Conservation (phyloP, 208 protist genomes). For the Trypanosoma theileri region DNA sequence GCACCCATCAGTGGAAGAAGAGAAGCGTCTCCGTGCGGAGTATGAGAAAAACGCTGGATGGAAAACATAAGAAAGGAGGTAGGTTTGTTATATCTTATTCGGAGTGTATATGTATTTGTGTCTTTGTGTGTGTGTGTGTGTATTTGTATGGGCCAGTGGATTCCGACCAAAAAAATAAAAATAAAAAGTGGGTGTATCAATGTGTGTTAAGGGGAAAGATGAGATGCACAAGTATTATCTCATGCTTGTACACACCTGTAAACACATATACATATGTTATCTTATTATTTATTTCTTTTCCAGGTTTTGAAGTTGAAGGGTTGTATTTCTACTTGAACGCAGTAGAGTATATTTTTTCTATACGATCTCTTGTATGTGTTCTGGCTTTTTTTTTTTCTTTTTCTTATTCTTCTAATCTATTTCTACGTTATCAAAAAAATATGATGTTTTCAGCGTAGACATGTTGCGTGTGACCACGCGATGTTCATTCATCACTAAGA, state of each 20-base stretch:
- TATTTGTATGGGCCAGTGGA: no score
- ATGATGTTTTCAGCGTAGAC: neutral
- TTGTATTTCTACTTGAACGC: conserved; percentile 12
- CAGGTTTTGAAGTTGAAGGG: neutral
- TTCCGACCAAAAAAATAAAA: no score
- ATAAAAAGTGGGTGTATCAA: no score
- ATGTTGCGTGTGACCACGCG: conserved; percentile 37
- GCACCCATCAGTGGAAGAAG: conserved; percentile 58
- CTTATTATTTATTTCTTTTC: conserved; percentile 21
- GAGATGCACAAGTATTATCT: no score
- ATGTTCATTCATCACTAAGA: conserved; percentile 55
- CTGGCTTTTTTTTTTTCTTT: neutral
- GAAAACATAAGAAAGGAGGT: conserved; percentile 64
- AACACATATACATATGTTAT: conserved; percentile 14
- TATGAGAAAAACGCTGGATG: conserved; percentile 84
- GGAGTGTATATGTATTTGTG: no score
- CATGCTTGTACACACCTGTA: neutral
- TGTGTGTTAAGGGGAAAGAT: no score
- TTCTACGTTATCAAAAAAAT: conserved; percentile 13
- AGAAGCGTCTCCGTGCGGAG: conserved; percentile 66
- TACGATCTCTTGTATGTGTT: neutral
- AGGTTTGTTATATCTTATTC: neutral
- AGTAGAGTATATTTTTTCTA: neutral
- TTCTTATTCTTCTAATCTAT: conserved; percentile 10
- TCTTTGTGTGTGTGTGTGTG: no score